Conservation (phyloP, 257 asterid genomes). For the Buddleja alternifolia region DNA sequence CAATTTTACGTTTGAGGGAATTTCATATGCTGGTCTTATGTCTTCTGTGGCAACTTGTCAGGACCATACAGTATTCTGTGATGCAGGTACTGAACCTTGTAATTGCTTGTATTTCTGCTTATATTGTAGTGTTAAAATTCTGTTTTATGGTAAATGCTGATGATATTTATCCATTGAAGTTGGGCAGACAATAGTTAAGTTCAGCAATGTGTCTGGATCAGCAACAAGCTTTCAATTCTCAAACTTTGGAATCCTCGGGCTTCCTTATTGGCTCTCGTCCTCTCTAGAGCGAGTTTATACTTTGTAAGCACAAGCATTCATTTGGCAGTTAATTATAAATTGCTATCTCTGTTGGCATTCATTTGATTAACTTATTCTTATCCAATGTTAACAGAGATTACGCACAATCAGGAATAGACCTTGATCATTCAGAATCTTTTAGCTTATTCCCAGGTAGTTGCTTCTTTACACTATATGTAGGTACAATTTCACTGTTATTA, state of each 20-base stretch:
- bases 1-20: conserved; percentile 48
- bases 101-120: conserved; percentile 19
- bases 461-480: conserved; percentile 16
- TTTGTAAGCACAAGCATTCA: conserved; percentile 45
- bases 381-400: conserved; percentile 47
- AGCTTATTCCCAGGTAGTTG: conserved; percentile 75
- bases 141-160: conserved; percentile 29
- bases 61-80: conserved; percentile 64
- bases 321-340: neutral
- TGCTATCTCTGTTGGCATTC: conserved; percentile 30
- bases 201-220: conserved; percentile 53
- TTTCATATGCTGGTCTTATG: conserved; percentile 72
- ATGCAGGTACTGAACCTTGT: conserved; percentile 59
- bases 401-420: conserved; percentile 41
- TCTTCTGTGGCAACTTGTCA: conserved; percentile 65
- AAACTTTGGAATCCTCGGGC: conserved; percentile 79
- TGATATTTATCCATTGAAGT: conserved; percentile 54
- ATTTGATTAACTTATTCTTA: conserved; percentile 28
- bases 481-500: neutral
- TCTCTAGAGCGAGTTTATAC: conserved; percentile 71
- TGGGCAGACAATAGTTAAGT: conserved; percentile 71
- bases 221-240: conserved; percentile 60
- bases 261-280: conserved; percentile 84
- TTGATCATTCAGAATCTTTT: conserved; percentile 61
- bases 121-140: conserved; percentile 7